Evolutionary conservation across 371 early-diverging fungal species (phyloP), one percentile per base, ranked within the genome.

Genomic region (Amoeboaphelidium protococcarum): DNA sequence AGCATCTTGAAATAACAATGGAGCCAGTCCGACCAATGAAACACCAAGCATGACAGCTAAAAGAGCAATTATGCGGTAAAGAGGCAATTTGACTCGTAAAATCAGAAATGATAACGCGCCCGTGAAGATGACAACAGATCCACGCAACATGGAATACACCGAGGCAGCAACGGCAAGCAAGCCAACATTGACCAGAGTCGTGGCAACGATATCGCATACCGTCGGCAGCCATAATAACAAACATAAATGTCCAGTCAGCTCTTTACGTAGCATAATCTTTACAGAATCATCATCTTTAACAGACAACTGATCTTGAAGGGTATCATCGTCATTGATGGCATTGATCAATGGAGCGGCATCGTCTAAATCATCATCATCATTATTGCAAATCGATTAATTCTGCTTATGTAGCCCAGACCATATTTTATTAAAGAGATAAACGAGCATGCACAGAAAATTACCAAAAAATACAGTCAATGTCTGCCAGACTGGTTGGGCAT

Each of bases 401-500:
- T n/a, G n/a, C n/a, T n/a, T n/a, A n/a, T n/a, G n/a, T n/a, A n/a
- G n/a, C n/a, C n/a, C n/a, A n/a, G n/a, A n/a, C n/a, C 6, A 31
- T 6, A 31, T 16, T 10, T 31, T 31, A 16, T 31, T 44, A 22
- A 56, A 55, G 56, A 58, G 65, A 25, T 59, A 65, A 25, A 68
- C 71, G 2, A 72, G 46, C 21, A 81, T 63, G 51, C 85, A 84
- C 22, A 75, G 53, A 41, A 73, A 64, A 58, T 92, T 91, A 47
- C 94, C 94, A 40, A 83, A 60, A 63, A 90, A 92, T 91, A 92
- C 90, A 53, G 76, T 86, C 45, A 88, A 63, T 1, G 89, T 87
- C 68, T 92, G 94, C 83, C 81, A 87, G n/a, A 88, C 66, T n/a
- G 94, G 94, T 61, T 92, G 94, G 59, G 88, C 89, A 70, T 82